Evolutionary conservation across 139 green algal genomes (phyloP).

Genomic region (Chlorella vulgaris): DNA sequence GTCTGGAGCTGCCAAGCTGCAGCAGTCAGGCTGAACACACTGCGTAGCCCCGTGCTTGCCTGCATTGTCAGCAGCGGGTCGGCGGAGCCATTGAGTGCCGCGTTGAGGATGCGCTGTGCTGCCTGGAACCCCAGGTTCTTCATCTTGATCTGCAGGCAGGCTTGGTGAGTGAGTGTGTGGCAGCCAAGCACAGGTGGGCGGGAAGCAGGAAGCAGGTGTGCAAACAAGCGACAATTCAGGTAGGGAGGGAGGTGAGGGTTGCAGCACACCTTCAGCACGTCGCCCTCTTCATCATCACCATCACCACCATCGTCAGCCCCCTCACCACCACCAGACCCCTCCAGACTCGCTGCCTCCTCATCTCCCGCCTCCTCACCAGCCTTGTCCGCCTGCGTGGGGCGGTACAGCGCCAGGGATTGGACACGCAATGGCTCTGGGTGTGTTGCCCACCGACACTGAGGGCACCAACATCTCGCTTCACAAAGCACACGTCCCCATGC

Average conservation of each 20-base stretch:
- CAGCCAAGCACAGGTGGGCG: no score
- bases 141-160: conserved; percentile 55
- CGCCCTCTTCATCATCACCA: not conserved
- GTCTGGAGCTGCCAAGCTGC: no score
- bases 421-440: no score
- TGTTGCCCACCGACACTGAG: no score
- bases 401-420: not conserved
- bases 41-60: not conserved
- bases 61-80: conserved; percentile 80
- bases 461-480: no score
- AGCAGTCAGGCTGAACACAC: no score
- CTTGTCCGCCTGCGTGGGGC: not conserved
- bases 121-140: conserved; percentile 90
- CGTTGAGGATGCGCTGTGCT: conserved; percentile 66
- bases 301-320: not conserved
- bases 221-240: not conserved
- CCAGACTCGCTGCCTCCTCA: not conserved
- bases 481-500: no score
- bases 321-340: not conserved
- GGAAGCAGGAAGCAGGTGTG: no score
- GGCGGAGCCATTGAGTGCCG: not conserved
- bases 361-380: conserved; percentile 15
- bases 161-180: not conserved
- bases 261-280: no score
- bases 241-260: not conserved